Evolutionary conservation across 2,329 filamentous ascomycete genomes (phyloP).

Genomic region (Dactylellina parvicollis): DNA sequence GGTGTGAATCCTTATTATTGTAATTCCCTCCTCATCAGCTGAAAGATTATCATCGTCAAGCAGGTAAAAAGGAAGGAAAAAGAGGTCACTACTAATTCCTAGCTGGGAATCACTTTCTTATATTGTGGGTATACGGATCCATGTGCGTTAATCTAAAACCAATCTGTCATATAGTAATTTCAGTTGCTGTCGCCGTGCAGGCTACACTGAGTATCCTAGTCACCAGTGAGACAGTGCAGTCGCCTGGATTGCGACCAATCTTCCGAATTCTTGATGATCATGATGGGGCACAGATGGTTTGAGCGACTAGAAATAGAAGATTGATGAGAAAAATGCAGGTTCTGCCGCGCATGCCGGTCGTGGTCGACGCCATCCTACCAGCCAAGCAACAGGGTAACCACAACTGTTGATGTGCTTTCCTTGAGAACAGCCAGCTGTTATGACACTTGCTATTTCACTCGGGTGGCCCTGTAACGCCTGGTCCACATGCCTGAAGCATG

Average conservation of each 20-base stretch:
- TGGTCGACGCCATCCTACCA: not conserved
- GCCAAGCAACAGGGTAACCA: constrained; percentile 16
- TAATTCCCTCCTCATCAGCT: constrained; percentile 2
- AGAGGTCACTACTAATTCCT: not conserved
- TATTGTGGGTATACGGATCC: constrained; percentile 12
- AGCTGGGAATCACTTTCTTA: constrained; percentile 31
- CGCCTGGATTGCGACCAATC: constrained; percentile 19
- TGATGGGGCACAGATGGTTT: constrained; percentile 9
- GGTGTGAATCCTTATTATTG: constrained; percentile 28
- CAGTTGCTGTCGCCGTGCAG: not conserved
- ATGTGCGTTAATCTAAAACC: not conserved
- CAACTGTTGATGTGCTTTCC: constrained; percentile 6
- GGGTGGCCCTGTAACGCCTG: constrained; percentile 29
- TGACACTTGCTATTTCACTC: constrained; percentile 8
- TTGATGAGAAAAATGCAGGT: constrained; percentile 27
- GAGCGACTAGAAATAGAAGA: constrained; percentile 33
- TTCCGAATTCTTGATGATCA: constrained; percentile 30
- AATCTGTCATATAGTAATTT: constrained; percentile 16
- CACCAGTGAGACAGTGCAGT: constrained; percentile 8
- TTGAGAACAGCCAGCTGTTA: not conserved
- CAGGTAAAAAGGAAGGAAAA: constrained; percentile 12
- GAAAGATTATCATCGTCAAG: constrained; percentile 37
- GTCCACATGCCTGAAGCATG: constrained; percentile 40
- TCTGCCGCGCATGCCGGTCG: constrained; percentile 30
- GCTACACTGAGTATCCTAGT: not conserved